A percentile compares a stretch with the other conserved stretches of the same genome.
These are phyloP conservation scores for Pythium aquatile DNA, from an alignment of 352 stramenopile species.

Conservation along the genomic window DNA sequence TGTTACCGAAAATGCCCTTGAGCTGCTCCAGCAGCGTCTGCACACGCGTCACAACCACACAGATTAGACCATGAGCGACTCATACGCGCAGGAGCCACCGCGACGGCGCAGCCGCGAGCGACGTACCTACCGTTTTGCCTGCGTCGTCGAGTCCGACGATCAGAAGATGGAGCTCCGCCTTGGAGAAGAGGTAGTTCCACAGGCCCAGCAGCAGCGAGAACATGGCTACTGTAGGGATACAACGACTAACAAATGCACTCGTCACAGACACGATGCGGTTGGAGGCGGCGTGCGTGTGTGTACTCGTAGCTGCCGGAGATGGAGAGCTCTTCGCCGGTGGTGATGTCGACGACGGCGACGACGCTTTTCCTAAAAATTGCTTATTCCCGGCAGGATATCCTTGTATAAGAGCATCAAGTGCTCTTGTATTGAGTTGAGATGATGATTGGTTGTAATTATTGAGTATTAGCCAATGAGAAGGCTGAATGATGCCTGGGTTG, in stretches of 20 bases:
- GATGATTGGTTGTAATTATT: not conserved
- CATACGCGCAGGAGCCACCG: not conserved
- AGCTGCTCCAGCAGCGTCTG: slow-evolving; percentile 90
- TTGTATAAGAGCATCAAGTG: not conserved
- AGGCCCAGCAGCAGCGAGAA: slow-evolving; percentile 84
- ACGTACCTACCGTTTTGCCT: slow-evolving; percentile 85
- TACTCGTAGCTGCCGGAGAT: not conserved
- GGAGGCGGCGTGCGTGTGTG: not conserved
- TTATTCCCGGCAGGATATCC: not conserved
- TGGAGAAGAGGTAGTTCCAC: slow-evolving; percentile 84
- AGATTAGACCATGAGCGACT: not conserved
- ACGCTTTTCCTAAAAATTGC: not conserved
- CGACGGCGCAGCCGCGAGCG: not conserved
- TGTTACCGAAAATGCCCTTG: slow-evolving; percentile 90
- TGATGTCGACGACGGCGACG: not conserved
- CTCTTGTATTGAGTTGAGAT: not conserved
- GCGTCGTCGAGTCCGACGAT: slow-evolving; percentile 92
- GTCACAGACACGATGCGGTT: not conserved
- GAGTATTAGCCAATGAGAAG: not conserved
- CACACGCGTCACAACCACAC: slow-evolving; percentile 26
- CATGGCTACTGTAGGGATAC: slow-evolving; percentile 35
- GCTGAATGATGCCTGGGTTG: not conserved
- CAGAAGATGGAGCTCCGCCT: slow-evolving; percentile 88
- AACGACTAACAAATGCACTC: not conserved
- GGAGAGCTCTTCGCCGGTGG: not conserved